Evolutionary conservation across 331 rosid genomes (phyloP), one percentile per base, ranked within the genome.

Genomic region (Quercus tomentella): DNA sequence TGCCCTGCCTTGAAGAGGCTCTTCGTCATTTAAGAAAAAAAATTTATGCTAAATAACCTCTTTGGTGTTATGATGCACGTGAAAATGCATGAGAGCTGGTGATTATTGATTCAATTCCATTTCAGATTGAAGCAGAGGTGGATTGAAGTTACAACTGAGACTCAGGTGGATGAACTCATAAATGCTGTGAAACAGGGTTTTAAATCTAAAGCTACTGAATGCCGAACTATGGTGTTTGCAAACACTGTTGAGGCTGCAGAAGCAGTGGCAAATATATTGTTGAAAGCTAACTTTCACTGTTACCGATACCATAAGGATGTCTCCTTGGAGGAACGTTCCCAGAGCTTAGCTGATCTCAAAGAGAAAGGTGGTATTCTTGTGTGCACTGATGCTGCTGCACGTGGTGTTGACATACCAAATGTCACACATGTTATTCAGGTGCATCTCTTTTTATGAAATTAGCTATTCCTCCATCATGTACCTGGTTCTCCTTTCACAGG

Each of bases 311-410:
- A 96, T 82, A 96, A 96, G 82, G 85, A 88, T 77, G 81, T 97
- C 88, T 78, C 92, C 51, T 90, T 93, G 91, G 99, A 96, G 84
- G 97, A 87, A 86, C 94, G 97, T 51, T 86, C 94, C 62, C 88
- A 88, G 76, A 85, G 92, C 74, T 82, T 93, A 28, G 76, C 85
- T 80, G 96, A 90, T 82, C 93, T 96, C 82, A 83, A 85, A 28
- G 86, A 90, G 83, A 90, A 87, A 60, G 99, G 99, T 83, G 98
- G 99, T 66, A 83, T 93, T 88, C 90, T 96, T 80, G 98, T 93
- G 63, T 96, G 98, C 79, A 96, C 99, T 37, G 99, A 93, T 87
- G 97, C 99, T 73, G 99, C 96, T 70, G 93, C 99, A 28, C 94
- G 97, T 75, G 98, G 99, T 54, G 91, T 93, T 80, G 97, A 96